Conservation (phyloP, 139 green algal genomes). For the Microglena sp. region DNA sequence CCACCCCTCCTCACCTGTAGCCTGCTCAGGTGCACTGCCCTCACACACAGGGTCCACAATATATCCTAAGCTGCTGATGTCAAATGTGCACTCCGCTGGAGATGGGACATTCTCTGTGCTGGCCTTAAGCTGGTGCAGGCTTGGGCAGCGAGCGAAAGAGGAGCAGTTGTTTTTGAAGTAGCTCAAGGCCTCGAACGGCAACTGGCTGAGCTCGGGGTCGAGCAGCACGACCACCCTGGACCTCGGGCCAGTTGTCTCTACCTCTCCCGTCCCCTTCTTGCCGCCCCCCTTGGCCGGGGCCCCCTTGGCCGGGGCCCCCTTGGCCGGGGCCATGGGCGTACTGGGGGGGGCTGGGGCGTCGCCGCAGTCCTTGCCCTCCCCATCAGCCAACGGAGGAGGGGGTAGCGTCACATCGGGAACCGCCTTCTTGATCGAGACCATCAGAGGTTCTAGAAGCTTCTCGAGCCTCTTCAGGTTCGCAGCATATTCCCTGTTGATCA, state of each 20-base stretch:
- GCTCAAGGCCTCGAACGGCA: slow-evolving; percentile 31
- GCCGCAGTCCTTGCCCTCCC: no score
- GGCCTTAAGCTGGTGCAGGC: slow-evolving; percentile 19
- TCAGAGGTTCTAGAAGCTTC: no score
- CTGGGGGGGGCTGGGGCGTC: no score
- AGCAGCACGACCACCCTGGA: slow-evolving; percentile 28
- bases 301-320: background rate
- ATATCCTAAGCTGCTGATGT: slow-evolving; percentile 19
- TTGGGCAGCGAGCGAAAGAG: slow-evolving; percentile 17
- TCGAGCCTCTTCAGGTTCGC: no score
- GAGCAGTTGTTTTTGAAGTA: slow-evolving; percentile 15
- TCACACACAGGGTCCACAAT: slow-evolving; percentile 32
- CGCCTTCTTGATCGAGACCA: no score
- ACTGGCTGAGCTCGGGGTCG: slow-evolving; percentile 20
- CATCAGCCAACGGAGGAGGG: no score
- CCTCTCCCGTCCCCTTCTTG: background rate
- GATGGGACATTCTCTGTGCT: background rate
- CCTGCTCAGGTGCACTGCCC: slow-evolving; percentile 14
- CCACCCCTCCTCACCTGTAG: slow-evolving; percentile 7
- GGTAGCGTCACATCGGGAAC: no score
- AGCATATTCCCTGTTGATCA: no score
- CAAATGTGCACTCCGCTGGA: slow-evolving; percentile 7
- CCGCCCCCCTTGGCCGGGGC: background rate
- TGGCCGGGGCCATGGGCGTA: background rate
- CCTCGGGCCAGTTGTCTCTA: slow-evolving; percentile 9